phyloP scores from a whole-genome alignment of 2,329 filamentous ascomycete species.

The Colletotrichum siamense region DNA sequence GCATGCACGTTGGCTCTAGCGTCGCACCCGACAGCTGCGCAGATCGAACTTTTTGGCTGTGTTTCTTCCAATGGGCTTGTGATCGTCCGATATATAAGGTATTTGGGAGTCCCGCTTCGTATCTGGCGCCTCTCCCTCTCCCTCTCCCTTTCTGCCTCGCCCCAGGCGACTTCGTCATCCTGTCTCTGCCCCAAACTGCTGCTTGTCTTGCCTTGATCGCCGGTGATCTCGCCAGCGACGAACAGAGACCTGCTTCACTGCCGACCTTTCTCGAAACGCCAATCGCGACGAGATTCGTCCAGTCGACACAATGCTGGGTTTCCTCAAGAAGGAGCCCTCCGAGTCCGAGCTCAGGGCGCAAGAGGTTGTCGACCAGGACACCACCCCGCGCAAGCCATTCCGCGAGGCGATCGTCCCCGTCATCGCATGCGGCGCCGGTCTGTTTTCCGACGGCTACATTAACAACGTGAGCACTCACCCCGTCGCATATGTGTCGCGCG shows the following conservation, averaged over 20 bases:
- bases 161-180: not conserved
- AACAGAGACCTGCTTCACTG: not conserved
- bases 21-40: not conserved
- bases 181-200: not conserved
- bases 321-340: not conserved
- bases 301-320: not conserved
- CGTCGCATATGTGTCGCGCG: accelerated
- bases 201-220: not conserved
- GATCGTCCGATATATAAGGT: slow-evolving; percentile 15
- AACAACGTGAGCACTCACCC: slow-evolving; percentile 68
- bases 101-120: not conserved
- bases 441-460: slow-evolving; percentile 92
- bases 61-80: not conserved
- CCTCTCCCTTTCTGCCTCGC: not conserved
- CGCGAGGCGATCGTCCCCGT: slow-evolving; percentile 59
- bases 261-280: not conserved
- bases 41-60: not conserved
- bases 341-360: not conserved
- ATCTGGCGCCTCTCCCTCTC: not conserved
- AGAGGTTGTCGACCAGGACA: not conserved
- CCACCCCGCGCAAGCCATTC: slow-evolving; percentile 3
- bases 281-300: not conserved
- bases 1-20: not conserved
- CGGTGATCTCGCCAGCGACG: not conserved
- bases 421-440: slow-evolving; percentile 85